phyloP scores from a whole-genome alignment of 1,284 basidiomycete species.

The Exobasidium rhododendri region DNA sequence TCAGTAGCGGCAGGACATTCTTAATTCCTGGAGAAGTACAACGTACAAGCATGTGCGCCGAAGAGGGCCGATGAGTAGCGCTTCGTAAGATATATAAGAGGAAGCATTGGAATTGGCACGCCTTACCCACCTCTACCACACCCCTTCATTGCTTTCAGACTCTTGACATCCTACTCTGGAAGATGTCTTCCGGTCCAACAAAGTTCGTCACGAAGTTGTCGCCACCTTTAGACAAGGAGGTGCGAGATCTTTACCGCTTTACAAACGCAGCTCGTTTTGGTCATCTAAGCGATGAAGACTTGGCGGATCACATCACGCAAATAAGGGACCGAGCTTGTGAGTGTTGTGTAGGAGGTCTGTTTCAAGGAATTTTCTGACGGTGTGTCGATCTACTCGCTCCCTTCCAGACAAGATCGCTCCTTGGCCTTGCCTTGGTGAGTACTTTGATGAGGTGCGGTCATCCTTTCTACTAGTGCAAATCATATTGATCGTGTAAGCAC shows the following conservation, averaged over 20 bases:
- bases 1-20: too few relatives aligned
- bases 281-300: background rate
- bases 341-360: too few relatives aligned
- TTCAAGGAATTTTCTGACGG: too few relatives aligned
- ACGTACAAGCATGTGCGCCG: too few relatives aligned
- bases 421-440: constrained; percentile 4
- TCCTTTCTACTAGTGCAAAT: background rate
- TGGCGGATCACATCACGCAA: constrained; percentile 1
- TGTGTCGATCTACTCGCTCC: too few relatives aligned
- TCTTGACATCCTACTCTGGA: too few relatives aligned
- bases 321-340: background rate
- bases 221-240: background rate
- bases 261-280: background rate
- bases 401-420: background rate
- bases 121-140: background rate
- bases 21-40: too few relatives aligned
- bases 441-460: background rate
- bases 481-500: too few relatives aligned
- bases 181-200: background rate
- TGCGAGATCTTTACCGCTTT: background rate
- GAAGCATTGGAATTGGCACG: too few relatives aligned
- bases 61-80: too few relatives aligned
- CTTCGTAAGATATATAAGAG: too few relatives aligned
- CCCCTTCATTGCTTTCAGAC: background rate
- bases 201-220: background rate